phyloP scores from a whole-genome alignment of 2,329 filamentous ascomycete species.

The Trichoderma pleuroti region DNA sequence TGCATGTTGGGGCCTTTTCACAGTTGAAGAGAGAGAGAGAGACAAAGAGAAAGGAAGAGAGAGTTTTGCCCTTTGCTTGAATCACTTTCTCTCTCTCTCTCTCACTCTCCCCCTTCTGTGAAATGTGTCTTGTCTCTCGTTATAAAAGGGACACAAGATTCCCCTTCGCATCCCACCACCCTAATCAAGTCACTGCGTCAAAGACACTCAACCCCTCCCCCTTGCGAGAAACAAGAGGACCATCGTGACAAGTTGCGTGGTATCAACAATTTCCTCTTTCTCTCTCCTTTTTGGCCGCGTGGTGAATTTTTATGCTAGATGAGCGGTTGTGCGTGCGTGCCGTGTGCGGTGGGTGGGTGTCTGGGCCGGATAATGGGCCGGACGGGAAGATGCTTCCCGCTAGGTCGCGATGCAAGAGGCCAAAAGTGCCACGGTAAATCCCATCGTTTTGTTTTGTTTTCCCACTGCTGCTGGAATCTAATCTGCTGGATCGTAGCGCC shows the following conservation, averaged over 20 bases:
- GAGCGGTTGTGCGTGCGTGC: background rate
- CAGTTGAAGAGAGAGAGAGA: background rate
- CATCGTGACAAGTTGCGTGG: background rate
- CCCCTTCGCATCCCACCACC: background rate
- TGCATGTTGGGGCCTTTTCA: background rate
- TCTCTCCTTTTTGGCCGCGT: background rate
- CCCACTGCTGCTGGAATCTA: background rate
- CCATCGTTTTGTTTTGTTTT: background rate
- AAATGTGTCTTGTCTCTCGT: background rate
- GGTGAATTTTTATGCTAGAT: background rate
- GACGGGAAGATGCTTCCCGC: slow-evolving; percentile 19
- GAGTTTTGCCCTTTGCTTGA: background rate
- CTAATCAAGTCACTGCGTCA: background rate
- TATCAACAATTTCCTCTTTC: background rate
- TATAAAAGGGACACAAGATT: background rate
- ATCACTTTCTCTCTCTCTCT: background rate
- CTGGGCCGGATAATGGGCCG: slow-evolving; percentile 19
- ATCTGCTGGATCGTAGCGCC: background rate
- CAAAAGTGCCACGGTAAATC: background rate
- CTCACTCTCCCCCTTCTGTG: background rate
- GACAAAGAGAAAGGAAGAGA: background rate
- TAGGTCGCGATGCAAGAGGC: slow-evolving; percentile 11
- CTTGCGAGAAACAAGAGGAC: background rate
- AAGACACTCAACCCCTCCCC: background rate
- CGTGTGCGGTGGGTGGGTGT: slow-evolving; percentile 4